phyloP scores from a whole-genome alignment of 2,329 filamentous ascomycete species.

The Pseudogymnoascus sp. region DNA sequence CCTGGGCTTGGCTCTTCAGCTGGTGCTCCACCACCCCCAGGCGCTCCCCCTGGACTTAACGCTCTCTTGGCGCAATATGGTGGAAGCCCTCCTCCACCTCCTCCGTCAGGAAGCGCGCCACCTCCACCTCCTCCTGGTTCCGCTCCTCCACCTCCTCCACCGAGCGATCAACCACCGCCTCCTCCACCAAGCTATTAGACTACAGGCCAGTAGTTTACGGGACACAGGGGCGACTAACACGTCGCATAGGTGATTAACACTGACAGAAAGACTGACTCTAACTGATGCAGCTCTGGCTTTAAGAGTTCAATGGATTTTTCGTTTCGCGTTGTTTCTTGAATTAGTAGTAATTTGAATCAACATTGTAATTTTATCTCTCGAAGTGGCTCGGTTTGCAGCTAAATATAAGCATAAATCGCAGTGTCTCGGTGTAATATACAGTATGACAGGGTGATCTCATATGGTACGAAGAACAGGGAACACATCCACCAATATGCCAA shows the following conservation, averaged over 20 bases:
- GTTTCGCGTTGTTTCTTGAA: not conserved
- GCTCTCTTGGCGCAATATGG: slow-evolving; percentile 60
- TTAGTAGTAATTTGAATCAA: not conserved
- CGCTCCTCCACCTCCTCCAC: slow-evolving; percentile 52
- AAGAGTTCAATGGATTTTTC: not conserved
- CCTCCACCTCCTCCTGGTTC: slow-evolving; percentile 55
- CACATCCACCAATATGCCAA: not conserved
- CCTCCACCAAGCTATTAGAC: slow-evolving; percentile 41
- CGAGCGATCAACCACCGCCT: slow-evolving; percentile 54
- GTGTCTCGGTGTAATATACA: not conserved
- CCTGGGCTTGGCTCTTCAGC: slow-evolving; percentile 43
- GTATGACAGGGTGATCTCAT: not conserved
- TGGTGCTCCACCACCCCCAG: slow-evolving; percentile 33
- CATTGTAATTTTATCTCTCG: not conserved
- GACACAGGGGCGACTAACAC: not conserved
- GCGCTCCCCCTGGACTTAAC: slow-evolving; percentile 44
- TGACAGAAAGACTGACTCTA: slow-evolving; percentile 3
- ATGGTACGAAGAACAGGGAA: not conserved
- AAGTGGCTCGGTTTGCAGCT: not conserved
- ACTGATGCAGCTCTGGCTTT: not conserved
- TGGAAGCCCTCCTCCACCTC: slow-evolving; percentile 40
- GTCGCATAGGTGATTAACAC: slow-evolving; percentile 7
- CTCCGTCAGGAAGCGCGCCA: slow-evolving; percentile 52
- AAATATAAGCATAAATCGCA: slow-evolving; percentile 7
- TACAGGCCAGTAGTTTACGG: not conserved